A percentile compares a stretch with the other conserved stretches of the same genome.
phyloP scores from a whole-genome alignment of 139 green algal genomes.

The Microglena sp. region DNA sequence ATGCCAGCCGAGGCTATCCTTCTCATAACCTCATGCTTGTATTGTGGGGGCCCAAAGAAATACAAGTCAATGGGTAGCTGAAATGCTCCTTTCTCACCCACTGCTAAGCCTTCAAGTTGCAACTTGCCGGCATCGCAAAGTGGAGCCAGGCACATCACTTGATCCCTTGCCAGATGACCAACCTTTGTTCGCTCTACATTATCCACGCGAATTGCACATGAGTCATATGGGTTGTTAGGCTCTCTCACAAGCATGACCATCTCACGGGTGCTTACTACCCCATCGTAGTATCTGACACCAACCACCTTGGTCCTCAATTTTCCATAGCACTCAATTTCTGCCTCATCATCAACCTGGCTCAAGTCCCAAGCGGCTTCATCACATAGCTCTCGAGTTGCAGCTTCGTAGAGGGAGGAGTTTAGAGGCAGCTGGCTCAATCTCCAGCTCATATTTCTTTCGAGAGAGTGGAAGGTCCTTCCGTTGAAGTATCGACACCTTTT shows the following conservation, averaged over 20 bases:
- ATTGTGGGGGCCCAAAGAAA: constrained; percentile 1
- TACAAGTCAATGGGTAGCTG: constrained; percentile 19
- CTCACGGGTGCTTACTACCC: constrained; percentile 15
- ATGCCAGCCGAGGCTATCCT: not conserved
- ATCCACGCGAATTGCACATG: constrained; percentile 12
- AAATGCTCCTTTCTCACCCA: constrained; percentile 15
- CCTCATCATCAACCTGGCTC: not conserved
- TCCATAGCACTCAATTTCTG: not conserved
- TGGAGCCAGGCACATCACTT: not conserved
- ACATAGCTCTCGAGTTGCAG: too few relatives aligned
- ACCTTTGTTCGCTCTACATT: not conserved
- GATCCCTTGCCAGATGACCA: not conserved
- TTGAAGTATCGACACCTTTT: too few relatives aligned
- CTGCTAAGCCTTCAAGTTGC: constrained; percentile 8
- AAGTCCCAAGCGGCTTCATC: too few relatives aligned
- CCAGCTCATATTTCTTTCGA: too few relatives aligned
- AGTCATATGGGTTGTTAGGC: constrained; percentile 50
- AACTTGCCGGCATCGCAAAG: not conserved
- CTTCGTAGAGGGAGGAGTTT: too few relatives aligned
- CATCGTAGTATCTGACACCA: constrained; percentile 14
- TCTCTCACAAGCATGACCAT: constrained; percentile 47
- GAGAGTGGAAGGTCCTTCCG: too few relatives aligned
- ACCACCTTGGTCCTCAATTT: not conserved
- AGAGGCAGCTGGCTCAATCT: too few relatives aligned
- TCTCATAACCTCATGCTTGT: not conserved